Evolutionary conservation across 768 basidiomycete species (phyloP).

Genomic region (Heimioporus sp.): DNA sequence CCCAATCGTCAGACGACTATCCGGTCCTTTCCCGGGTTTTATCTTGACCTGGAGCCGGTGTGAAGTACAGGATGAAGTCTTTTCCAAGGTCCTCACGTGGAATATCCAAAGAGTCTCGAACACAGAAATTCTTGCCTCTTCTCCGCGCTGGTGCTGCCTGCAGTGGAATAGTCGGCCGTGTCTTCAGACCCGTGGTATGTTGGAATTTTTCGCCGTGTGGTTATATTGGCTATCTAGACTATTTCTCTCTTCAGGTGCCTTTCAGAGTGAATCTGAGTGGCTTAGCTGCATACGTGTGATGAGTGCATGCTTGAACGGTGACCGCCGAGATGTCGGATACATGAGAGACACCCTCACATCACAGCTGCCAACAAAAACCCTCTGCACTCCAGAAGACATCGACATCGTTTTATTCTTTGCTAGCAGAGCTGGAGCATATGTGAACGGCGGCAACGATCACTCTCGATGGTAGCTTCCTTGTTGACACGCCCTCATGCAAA

Average conservation of each 20-base stretch:
- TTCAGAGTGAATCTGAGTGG: constrained; percentile 41
- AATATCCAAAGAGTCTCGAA: constrained; percentile 67
- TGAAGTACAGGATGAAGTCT: constrained; percentile 47
- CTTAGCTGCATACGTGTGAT: not conserved
- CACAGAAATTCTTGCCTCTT: constrained; percentile 58
- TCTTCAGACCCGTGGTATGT: constrained; percentile 49
- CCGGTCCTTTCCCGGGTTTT: constrained; percentile 25
- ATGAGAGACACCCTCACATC: constrained; percentile 43
- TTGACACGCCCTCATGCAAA: constrained; percentile 36
- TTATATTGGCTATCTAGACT: not conserved
- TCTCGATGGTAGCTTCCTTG: constrained; percentile 58
- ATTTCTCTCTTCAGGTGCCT: constrained; percentile 27
- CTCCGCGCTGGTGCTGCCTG: constrained; percentile 45
- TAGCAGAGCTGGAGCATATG: constrained; percentile 57
- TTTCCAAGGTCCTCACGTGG: constrained; percentile 58
- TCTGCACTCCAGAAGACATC: constrained; percentile 65
- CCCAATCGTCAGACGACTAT: constrained; percentile 43
- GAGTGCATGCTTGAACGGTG: constrained; percentile 35
- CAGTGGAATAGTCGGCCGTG: constrained; percentile 35
- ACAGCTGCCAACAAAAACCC: constrained; percentile 47
- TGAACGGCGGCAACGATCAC: constrained; percentile 64
- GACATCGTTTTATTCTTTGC: constrained; percentile 62
- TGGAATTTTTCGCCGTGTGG: not conserved
- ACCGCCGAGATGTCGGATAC: constrained; percentile 50
- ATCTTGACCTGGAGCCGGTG: not conserved